Evolutionary conservation across 2,329 filamentous ascomycete species (phyloP).

Genomic region (Microcyclosporella mali): DNA sequence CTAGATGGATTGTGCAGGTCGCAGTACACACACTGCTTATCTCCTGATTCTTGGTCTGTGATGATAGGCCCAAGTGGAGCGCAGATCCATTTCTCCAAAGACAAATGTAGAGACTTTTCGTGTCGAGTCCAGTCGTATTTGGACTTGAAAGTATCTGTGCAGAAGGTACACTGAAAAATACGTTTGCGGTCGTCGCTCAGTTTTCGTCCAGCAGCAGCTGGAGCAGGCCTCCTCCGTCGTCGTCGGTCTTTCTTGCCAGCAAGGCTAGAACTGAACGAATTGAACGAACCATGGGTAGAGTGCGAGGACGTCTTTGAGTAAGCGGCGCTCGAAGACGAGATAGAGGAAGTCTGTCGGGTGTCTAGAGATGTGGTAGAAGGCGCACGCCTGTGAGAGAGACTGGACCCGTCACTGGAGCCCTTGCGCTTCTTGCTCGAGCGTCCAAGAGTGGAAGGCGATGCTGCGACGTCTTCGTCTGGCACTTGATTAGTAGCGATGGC

Average conservation of each 20-base stretch:
- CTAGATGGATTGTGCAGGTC: slow-evolving; percentile 47
- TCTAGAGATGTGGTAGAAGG: slow-evolving; percentile 49
- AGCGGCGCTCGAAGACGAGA: slow-evolving; percentile 46
- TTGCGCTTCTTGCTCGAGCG: slow-evolving; percentile 33
- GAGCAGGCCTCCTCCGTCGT: slow-evolving; percentile 40
- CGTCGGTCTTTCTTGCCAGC: slow-evolving; percentile 54
- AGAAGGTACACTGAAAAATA: slow-evolving; percentile 55
- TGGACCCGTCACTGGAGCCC: slow-evolving; percentile 45
- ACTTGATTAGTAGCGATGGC: slow-evolving; percentile 43
- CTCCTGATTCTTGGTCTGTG: slow-evolving; percentile 50
- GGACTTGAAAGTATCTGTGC: slow-evolving; percentile 50
- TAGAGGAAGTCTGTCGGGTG: slow-evolving; percentile 23
- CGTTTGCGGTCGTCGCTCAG: slow-evolving; percentile 35
- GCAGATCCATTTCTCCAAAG: slow-evolving; percentile 60
- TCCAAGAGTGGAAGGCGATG: slow-evolving; percentile 26
- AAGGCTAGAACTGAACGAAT: slow-evolving; percentile 41
- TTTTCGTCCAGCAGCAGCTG: slow-evolving; percentile 18
- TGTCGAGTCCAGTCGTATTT: slow-evolving; percentile 60
- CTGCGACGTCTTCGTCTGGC: slow-evolving; percentile 21
- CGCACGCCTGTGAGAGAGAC: slow-evolving; percentile 43
- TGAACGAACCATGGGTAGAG: slow-evolving; percentile 50
- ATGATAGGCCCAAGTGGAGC: slow-evolving; percentile 54
- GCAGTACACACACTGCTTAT: slow-evolving; percentile 55
- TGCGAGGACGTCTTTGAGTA: slow-evolving; percentile 53
- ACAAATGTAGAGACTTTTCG: slow-evolving; percentile 58